Conservation (phyloP, 2,329 filamentous ascomycete species). For the Phoma sp. region DNA sequence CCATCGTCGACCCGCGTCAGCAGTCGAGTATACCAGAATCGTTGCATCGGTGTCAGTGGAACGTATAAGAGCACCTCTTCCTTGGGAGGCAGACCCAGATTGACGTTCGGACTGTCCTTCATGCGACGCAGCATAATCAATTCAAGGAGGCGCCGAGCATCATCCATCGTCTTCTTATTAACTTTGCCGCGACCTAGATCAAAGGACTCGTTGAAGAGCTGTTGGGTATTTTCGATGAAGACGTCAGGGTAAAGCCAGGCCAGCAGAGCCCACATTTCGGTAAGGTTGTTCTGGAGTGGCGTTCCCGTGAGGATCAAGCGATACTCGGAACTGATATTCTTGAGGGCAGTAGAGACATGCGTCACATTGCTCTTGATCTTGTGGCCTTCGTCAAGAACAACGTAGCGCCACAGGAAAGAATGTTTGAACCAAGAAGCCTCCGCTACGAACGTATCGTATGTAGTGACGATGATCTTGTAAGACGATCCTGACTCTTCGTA, state of each 20-base stretch:
- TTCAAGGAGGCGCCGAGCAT: constrained; percentile 60
- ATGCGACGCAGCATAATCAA: constrained; percentile 65
- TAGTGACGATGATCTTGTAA: constrained; percentile 77
- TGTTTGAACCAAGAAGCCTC: constrained; percentile 92
- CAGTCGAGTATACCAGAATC: constrained; percentile 63
- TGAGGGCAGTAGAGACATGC: constrained; percentile 51
- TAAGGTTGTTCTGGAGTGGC: constrained; percentile 64
- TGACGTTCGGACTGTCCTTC: constrained; percentile 61
- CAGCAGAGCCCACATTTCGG: constrained; percentile 63
- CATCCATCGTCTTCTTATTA: constrained; percentile 59
- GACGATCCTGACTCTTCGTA: constrained; percentile 31
- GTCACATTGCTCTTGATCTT: constrained; percentile 87
- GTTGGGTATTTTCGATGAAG: constrained; percentile 58
- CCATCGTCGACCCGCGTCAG: constrained; percentile 61
- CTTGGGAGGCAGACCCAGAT: constrained; percentile 63
- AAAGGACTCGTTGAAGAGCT: constrained; percentile 62
- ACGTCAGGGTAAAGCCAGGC: constrained; percentile 66
- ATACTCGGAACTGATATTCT: constrained; percentile 54
- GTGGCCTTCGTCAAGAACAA: constrained; percentile 99
- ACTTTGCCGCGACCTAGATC: constrained; percentile 62
- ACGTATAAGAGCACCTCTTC: constrained; percentile 64
- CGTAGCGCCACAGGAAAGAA: constrained; percentile 95
- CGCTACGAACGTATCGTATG: constrained; percentile 99
- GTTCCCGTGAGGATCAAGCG: constrained; percentile 61
- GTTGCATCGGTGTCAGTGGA: constrained; percentile 63